Percentiles rank a stretch among this genome's conserved stretches.
These are phyloP conservation scores for Ogataea thermomethanolica DNA, from an alignment of 805 yeast species.

Conservation along the genomic window DNA sequence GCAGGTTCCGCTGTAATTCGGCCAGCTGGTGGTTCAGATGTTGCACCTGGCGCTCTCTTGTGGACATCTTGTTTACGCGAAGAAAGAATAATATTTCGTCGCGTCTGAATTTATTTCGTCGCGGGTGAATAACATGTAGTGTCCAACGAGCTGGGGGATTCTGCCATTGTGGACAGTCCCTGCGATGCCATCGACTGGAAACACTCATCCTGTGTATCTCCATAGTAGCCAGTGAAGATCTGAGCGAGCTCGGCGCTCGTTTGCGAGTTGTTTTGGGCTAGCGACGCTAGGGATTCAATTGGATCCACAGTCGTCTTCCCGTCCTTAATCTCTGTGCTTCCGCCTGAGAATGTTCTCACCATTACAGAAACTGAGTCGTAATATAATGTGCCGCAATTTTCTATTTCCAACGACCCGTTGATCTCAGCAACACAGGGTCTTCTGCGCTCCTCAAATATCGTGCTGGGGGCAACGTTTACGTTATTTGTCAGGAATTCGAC, in stretches of 20 bases:
- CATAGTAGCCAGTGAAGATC: background rate
- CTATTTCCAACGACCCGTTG: constrained; percentile 11
- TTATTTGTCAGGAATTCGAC: background rate
- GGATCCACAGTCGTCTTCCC: too few species aligned
- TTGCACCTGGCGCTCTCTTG: constrained; percentile 21
- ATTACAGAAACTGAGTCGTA: too few species aligned
- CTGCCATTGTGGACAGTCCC: background rate
- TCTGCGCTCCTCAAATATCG: background rate
- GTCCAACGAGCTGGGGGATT: constrained; percentile 1
- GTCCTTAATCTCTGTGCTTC: too few species aligned
- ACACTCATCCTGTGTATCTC: constrained; percentile 2
- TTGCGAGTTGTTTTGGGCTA: constrained; percentile 19
- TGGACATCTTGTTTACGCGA: constrained; percentile 10
- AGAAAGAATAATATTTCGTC: constrained; percentile 5
- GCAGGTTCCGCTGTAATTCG: constrained; percentile 23
- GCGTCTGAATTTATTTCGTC: constrained; percentile 3
- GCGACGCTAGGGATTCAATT: constrained; percentile 28
- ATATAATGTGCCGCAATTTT: constrained; percentile 23
- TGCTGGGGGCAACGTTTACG: background rate
- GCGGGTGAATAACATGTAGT: constrained; percentile 1
- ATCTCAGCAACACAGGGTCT: background rate
- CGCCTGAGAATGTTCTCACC: too few species aligned
- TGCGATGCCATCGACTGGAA: background rate
- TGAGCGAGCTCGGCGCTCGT: constrained; percentile 22
- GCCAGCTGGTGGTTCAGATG: constrained; percentile 22